These are phyloP conservation scores for Tagetes erecta DNA, from an alignment of 129 eudicot species.

Conservation along the genomic window DNA sequence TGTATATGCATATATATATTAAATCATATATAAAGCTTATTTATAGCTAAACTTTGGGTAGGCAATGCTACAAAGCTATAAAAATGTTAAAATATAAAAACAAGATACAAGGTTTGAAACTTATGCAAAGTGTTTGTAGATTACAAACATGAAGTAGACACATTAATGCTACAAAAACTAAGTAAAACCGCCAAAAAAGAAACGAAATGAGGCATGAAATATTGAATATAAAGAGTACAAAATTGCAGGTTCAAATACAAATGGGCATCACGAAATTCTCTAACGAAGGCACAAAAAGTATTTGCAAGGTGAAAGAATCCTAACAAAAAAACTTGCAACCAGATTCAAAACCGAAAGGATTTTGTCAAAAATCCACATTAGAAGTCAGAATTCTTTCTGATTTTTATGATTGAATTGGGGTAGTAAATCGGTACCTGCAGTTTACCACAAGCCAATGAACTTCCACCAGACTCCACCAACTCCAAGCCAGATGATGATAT, in stretches of 20 bases:
- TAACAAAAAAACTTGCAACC: slow-evolving; percentile 34
- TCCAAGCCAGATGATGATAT: slow-evolving; percentile 94
- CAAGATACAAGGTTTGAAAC: slow-evolving; percentile 8
- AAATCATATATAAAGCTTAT: too few species aligned
- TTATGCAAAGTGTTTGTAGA: slow-evolving; percentile 2
- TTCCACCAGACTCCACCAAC: slow-evolving; percentile 99
- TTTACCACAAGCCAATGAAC: slow-evolving; percentile 86
- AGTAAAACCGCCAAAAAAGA: background rate
- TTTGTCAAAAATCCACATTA: slow-evolving; percentile 31
- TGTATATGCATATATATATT: too few species aligned
- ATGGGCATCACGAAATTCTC: slow-evolving; percentile 38
- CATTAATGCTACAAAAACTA: background rate
- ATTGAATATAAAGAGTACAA: slow-evolving; percentile 26
- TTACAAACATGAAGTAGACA: slow-evolving; percentile 5
- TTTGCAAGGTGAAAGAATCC: slow-evolving; percentile 41
- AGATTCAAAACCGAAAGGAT: slow-evolving; percentile 25
- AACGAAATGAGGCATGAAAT: background rate
- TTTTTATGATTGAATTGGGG: slow-evolving; percentile 27
- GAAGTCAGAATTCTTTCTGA: slow-evolving; percentile 8
- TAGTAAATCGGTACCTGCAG: slow-evolving; percentile 26
- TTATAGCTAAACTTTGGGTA: too few species aligned
- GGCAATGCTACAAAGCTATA: too few species aligned
- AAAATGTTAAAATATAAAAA: background rate
- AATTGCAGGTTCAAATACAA: slow-evolving; percentile 25
- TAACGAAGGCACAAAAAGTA: slow-evolving; percentile 34